Evolutionary conservation across 2,329 filamentous ascomycete genomes (phyloP).

Genomic region (Cercospora nicotianae): DNA sequence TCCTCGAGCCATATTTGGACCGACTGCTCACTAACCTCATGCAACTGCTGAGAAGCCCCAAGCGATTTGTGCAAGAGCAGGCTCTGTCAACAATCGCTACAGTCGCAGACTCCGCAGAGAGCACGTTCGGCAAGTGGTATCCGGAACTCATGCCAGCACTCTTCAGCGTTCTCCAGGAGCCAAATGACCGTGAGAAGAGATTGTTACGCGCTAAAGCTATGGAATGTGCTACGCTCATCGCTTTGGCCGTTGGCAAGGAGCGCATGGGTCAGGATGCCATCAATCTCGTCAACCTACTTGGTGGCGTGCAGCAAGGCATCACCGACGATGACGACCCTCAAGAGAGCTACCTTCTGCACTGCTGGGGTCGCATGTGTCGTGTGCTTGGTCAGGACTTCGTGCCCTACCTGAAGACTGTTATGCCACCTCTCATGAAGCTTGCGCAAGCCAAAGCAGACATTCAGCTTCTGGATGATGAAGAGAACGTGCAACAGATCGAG

Average conservation of each 20-base stretch:
- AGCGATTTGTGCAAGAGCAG: slow-evolving; percentile 96
- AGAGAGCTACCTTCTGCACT: slow-evolving; percentile 95
- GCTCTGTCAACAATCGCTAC: slow-evolving; percentile 97
- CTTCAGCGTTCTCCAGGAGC: slow-evolving; percentile 82
- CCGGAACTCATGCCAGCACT: slow-evolving; percentile 92
- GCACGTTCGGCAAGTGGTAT: slow-evolving; percentile 93
- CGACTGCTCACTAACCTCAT: slow-evolving; percentile 82
- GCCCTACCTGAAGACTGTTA: slow-evolving; percentile 87
- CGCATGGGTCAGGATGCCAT: slow-evolving; percentile 85
- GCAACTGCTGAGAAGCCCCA: slow-evolving; percentile 82
- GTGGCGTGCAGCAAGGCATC: slow-evolving; percentile 81
- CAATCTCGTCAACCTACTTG: slow-evolving; percentile 82
- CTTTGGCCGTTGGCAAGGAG: slow-evolving; percentile 90
- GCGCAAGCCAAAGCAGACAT: slow-evolving; percentile 96
- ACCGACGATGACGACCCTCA: slow-evolving; percentile 92
- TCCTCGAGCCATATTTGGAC: slow-evolving; percentile 90
- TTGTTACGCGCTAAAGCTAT: slow-evolving; percentile 94
- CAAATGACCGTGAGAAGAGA: slow-evolving; percentile 90
- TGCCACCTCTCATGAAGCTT: slow-evolving; percentile 87
- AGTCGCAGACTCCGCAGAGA: slow-evolving; percentile 96
- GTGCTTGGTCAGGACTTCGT: slow-evolving; percentile 89
- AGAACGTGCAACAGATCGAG: slow-evolving; percentile 87
- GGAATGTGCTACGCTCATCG: slow-evolving; percentile 97
- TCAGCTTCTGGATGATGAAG: slow-evolving; percentile 90
- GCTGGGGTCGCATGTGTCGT: slow-evolving; percentile 98